Evolutionary conservation across 108 stramenopile genomes (phyloP).

Genomic region (Aurantiochytrium sp.): DNA sequence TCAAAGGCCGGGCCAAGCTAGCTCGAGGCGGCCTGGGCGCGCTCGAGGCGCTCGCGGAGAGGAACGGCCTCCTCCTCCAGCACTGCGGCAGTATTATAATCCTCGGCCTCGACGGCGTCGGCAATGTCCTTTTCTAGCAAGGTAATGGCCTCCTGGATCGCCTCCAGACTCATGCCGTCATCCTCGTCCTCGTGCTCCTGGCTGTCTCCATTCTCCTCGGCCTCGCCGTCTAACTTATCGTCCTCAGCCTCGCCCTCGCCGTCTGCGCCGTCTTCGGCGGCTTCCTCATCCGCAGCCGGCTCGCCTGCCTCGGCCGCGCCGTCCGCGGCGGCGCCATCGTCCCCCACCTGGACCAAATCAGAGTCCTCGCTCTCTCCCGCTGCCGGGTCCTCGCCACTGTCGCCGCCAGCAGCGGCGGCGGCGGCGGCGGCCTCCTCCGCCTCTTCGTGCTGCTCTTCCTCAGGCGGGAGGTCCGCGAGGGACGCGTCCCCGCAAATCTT

Average conservation of each 20-base stretch:
- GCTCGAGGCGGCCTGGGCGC: neutral
- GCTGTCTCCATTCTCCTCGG: neutral
- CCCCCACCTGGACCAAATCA: too few species aligned
- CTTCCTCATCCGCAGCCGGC: neutral
- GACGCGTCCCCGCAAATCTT: conserved; percentile 10
- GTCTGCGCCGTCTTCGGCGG: neutral
- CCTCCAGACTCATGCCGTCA: neutral
- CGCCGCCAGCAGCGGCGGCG: neutral
- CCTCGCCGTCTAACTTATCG: neutral
- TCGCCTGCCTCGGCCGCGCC: neutral
- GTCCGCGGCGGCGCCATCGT: too few species aligned
- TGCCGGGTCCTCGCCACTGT: neutral
- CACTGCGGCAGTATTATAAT: neutral
- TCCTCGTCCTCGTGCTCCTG: neutral
- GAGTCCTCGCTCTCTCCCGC: too few species aligned
- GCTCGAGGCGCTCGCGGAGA: neutral
- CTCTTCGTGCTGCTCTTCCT: neutral
- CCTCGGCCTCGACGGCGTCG: neutral
- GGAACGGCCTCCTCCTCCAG: neutral
- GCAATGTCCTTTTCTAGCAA: neutral
- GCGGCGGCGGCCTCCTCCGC: neutral
- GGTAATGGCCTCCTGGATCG: neutral
- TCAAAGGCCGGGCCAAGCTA: too few species aligned
- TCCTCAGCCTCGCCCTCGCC: conserved; percentile 12
- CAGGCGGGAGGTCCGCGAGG: neutral